A percentile compares a stretch with the other conserved stretches of the same genome.
phyloP scores from a whole-genome alignment of 495 filamentous ascomycete species.

The Xylaria scruposa region DNA sequence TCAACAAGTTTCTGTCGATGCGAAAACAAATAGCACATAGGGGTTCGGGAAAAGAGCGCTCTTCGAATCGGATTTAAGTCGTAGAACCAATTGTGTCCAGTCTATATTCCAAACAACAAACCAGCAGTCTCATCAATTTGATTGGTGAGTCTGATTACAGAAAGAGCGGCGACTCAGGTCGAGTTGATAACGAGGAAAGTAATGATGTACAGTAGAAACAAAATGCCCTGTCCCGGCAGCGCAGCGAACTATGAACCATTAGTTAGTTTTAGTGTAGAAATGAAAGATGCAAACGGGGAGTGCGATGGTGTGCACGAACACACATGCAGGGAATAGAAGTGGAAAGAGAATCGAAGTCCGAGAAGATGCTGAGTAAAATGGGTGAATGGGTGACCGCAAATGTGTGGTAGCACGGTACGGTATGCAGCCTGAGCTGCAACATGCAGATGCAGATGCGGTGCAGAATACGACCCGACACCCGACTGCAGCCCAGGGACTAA shows the following conservation, averaged over 20 bases:
- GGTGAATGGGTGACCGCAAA: background rate
- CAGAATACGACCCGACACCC: constrained; percentile 21
- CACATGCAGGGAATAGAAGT: background rate
- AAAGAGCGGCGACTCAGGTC: background rate
- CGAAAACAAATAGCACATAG: constrained; percentile 15
- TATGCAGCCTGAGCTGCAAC: constrained; percentile 17
- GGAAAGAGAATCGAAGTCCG: background rate
- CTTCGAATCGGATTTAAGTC: constrained; percentile 7
- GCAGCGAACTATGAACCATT: constrained; percentile 25
- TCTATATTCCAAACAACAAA: constrained; percentile 21
- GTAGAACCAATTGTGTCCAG: constrained; percentile 15
- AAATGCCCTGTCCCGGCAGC: constrained; percentile 13
- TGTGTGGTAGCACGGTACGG: constrained; percentile 10
- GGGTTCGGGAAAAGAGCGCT: constrained; percentile 14
- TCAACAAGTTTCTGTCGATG: constrained; percentile 7
- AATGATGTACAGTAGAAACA: constrained; percentile 8
- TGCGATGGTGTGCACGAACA: constrained; percentile 19
- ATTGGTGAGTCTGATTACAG: background rate
- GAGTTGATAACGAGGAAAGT: background rate
- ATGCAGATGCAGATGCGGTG: constrained; percentile 10
- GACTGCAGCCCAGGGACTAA: constrained; percentile 2
- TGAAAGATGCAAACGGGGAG: background rate
- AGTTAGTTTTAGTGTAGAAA: constrained; percentile 11
- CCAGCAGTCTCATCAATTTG: background rate
- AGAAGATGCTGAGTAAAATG: constrained; percentile 9